These are phyloP conservation scores for Hygrocybe punicea DNA, from an alignment of 768 basidiomycete genomes.

Conservation along the genomic window DNA sequence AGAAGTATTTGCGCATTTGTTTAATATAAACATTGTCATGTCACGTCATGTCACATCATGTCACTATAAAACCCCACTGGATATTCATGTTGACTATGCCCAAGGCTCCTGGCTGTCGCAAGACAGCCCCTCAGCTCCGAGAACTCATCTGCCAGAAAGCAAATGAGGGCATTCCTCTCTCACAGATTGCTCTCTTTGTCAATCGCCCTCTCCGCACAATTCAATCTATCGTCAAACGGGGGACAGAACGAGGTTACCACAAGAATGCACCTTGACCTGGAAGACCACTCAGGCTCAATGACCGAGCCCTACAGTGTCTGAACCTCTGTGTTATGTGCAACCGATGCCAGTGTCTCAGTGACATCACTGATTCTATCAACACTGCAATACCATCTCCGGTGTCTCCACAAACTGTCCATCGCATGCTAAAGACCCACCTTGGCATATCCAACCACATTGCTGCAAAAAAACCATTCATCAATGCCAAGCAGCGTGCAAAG, in stretches of 20 bases:
- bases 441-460: neutral
- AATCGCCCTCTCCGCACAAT: neutral
- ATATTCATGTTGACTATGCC: neutral
- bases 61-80: neutral
- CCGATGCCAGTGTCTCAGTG: neutral
- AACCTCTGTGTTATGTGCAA: neutral
- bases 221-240: neutral
- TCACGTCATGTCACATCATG: neutral
- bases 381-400: neutral
- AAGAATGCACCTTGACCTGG: neutral
- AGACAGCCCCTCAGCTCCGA: neutral
- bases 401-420: neutral
- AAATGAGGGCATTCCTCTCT: neutral
- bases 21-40: neutral
- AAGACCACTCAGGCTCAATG: neutral
- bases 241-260: neutral
- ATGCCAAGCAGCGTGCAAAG: neutral
- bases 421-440: neutral
- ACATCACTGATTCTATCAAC: slow-evolving; percentile 1
- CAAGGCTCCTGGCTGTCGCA: neutral
- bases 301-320: neutral
- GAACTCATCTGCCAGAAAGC: slow-evolving; percentile 1
- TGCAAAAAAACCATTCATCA: slow-evolving; percentile 1
- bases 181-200: neutral
- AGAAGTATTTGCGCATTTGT: neutral